These are phyloP conservation scores for Rhynchospora breviuscula DNA, from an alignment of 176 grass and related monocot genomes.

Conservation along the genomic window DNA sequence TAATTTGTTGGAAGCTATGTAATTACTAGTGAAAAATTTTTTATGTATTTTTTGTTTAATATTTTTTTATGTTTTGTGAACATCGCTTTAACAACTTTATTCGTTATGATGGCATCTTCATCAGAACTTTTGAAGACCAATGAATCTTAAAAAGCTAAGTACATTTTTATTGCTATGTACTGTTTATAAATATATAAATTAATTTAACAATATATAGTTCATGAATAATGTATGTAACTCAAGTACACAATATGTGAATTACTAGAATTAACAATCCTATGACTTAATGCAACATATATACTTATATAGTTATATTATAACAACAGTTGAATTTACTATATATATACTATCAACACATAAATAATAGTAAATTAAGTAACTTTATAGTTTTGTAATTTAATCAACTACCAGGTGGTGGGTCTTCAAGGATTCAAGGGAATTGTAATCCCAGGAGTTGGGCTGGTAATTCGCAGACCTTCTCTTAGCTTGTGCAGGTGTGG, in stretches of 20 bases:
- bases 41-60: neutral
- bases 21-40: neutral
- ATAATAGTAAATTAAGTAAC: neutral
- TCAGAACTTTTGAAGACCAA: neutral
- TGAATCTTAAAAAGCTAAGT: too few species aligned
- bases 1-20: neutral
- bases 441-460: constrained; percentile 33
- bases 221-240: neutral
- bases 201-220: neutral
- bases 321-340: neutral
- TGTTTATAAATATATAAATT: too few species aligned
- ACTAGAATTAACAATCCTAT: neutral
- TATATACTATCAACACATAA: neutral
- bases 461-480: constrained; percentile 38
- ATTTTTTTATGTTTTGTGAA: neutral
- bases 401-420: neutral
- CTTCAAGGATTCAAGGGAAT: neutral
- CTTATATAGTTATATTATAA: too few species aligned
- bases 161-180: too few species aligned
- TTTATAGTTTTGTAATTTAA: neutral
- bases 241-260: neutral
- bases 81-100: neutral
- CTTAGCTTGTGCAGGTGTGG: neutral
- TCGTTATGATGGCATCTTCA: neutral
- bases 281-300: neutral